Evolutionary conservation across 768 basidiomycete genomes (phyloP), one percentile per base, ranked within the genome.

Genomic region (Trichaptum fuscoviolaceum): DNA sequence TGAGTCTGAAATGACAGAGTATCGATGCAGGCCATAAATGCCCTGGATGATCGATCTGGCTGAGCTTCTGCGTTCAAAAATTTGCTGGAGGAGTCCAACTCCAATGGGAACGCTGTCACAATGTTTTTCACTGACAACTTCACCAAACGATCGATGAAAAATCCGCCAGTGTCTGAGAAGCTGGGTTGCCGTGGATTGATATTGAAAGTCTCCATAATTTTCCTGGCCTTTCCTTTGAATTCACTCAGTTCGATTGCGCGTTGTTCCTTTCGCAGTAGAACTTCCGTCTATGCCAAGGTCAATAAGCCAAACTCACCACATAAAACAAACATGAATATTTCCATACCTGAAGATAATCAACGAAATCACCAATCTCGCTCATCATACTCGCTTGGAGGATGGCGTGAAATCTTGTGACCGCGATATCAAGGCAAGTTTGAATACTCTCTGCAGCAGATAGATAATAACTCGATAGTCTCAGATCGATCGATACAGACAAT

Each of bases 381-480:
- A 98, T 89, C 0, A 96, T 96, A 69, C 92, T 93, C 10, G 96
- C 90, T 74, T 95, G 95, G 90, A 97, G 89, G 35, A 96, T 91
- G 0, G 96, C 95, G 72, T 98, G 93, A 1, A 94, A 86, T 75
- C 90, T 92, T 8, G 84, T 86, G 25, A 96, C 76, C 0, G 79
- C 75, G 34, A 95, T 67, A 36, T 86, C 79, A 27, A 92, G 61
- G n/a, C 65, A 27, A 30, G 30, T 30, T 35, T 70, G 74, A 7
- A 73, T 72, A 62, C 81, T 79, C 24, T 69, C 70, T 1, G 64
- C 17, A 27, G 68, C 25, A 24, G 59, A 65, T 57, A 63, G 63
- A 17, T 30, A n/a, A 35, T 71, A 69, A 68, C 72, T 73, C 30
- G 71, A 72, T 3, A 74, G 77, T 57, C 84, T 82, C 71, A 92